Base-by-base conservation (phyloP, 1,139 yeast genomes). In the Candida smagusa region DNA sequence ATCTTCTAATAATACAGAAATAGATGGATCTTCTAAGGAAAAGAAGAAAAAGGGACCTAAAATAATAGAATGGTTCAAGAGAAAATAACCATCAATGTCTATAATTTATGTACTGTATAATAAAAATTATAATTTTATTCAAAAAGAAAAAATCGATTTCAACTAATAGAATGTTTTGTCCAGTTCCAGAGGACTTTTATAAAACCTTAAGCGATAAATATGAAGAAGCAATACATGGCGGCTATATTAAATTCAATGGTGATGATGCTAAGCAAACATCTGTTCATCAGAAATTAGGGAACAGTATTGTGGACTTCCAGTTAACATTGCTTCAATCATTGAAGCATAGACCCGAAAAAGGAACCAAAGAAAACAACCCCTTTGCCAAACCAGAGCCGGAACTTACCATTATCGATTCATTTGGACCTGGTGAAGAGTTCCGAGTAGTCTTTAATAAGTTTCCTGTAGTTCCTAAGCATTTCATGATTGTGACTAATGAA, bases 301-400 rank as follows among this genome's bases (percentile, higher is more conserved):
- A 47, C 6, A 34, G 58, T 12, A 42, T 49, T 7, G 45, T 50
- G 13, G 47, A 47, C 7, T 53, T 58, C 37, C 68, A 66, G 40
- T 50, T 63, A 23, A 66, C 73, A 1, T 50, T 60, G 21, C 53
- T 69, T 29, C 50, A 58, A 29, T 61, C 81, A 7, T 65, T 84
- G 41, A 68, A 67, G 40, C 66, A 72, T 43, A 79, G 86, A 51
- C 89, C 92, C 9, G 79, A 76, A 35, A 50, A 58, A 31, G 67
- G 72, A 22, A 49, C 61, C 38, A 44, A 54, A 6, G 64, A 65
- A 12, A 53, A 58, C 36, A 81, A 88, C 52, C 97, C 97, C 1
- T 92, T 92, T 64, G 74, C 75, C 35, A 75, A 79, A 11, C 94
- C 95, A 0, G 96, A 86, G 47, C 85, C 87, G 4, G 83, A 78